Percentiles rank a stretch among this genome's conserved stretches.
These are phyloP conservation scores for Fusarium anguioides DNA, from an alignment of 2,329 filamentous ascomycete species.

Conservation along the genomic window DNA sequence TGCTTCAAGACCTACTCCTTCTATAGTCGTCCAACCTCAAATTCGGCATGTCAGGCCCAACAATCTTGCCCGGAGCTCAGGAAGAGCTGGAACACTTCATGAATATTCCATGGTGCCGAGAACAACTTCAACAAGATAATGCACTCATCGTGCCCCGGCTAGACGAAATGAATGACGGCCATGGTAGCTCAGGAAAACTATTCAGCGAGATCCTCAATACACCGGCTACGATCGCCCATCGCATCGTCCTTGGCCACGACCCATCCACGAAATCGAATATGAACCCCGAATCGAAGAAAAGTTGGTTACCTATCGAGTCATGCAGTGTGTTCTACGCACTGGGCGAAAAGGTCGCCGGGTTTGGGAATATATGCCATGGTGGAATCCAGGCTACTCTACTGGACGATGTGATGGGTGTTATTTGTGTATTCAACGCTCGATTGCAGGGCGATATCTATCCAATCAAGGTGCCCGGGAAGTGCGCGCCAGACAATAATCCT, in stretches of 20 bases:
- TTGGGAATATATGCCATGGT: background rate
- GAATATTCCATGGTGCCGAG: background rate
- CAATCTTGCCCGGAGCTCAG: accelerated
- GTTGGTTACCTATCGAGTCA: background rate
- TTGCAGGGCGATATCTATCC: accelerated
- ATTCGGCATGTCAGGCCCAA: background rate
- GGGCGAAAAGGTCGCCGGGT: background rate
- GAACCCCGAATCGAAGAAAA: accelerated
- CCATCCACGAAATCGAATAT: background rate
- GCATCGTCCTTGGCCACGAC: background rate
- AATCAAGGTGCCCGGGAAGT: accelerated
- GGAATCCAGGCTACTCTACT: background rate
- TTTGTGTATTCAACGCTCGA: background rate
- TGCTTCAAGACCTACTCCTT: no score
- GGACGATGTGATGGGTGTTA: background rate
- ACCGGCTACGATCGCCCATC: background rate
- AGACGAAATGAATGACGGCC: no score
- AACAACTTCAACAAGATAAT: background rate
- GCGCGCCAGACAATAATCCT: accelerated
- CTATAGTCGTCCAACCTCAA: accelerated
- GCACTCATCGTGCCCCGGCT: no score
- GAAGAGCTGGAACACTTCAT: background rate
- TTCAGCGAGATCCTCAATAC: no score
- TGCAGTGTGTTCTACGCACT: background rate
- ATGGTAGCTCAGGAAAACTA: no score